Conservation (phyloP, 768 basidiomycete genomes). For the Exidia glandulosa region DNA sequence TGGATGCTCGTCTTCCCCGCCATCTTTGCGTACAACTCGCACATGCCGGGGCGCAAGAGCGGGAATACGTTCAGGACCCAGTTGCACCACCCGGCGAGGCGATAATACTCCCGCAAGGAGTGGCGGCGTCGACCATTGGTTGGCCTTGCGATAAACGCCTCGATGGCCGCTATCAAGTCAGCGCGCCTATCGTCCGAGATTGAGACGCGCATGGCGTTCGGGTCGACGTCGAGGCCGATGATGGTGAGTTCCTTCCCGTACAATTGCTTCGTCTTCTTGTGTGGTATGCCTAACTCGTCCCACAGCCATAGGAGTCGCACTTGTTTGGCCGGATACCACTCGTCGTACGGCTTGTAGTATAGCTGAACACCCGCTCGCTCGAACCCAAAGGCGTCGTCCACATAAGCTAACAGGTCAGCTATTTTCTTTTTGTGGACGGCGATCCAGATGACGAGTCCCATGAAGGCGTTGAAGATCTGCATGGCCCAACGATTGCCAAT, state of each 20-base stretch:
- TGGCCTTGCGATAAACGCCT: constrained; percentile 7
- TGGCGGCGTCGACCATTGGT: constrained; percentile 4
- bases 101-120: constrained; percentile 17
- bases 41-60: constrained; percentile 22
- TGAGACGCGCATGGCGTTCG: constrained; percentile 20
- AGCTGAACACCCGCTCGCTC: constrained; percentile 7
- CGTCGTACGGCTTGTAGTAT: constrained; percentile 23
- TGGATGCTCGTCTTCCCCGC: constrained; percentile 11
- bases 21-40: constrained; percentile 24
- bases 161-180: constrained; percentile 11
- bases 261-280: constrained; percentile 29
- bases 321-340: constrained; percentile 21
- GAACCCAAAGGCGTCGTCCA: constrained; percentile 23
- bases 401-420: constrained; percentile 17
- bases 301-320: constrained; percentile 25
- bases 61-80: constrained; percentile 32
- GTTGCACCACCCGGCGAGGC: constrained; percentile 27
- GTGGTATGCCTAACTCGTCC: constrained; percentile 29
- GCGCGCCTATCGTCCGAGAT: constrained; percentile 9
- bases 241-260: constrained; percentile 20
- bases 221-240: constrained; percentile 30
- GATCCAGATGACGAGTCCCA: constrained; percentile 26
- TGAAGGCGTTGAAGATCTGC: constrained; percentile 20
- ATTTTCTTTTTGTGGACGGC: constrained; percentile 13
- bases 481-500: constrained; percentile 22